A percentile compares a stretch with the other conserved stretches of the same genome.
Evolutionary conservation across 31 red algal genomes (phyloP).

Genomic region (Endocladia muricata): DNA sequence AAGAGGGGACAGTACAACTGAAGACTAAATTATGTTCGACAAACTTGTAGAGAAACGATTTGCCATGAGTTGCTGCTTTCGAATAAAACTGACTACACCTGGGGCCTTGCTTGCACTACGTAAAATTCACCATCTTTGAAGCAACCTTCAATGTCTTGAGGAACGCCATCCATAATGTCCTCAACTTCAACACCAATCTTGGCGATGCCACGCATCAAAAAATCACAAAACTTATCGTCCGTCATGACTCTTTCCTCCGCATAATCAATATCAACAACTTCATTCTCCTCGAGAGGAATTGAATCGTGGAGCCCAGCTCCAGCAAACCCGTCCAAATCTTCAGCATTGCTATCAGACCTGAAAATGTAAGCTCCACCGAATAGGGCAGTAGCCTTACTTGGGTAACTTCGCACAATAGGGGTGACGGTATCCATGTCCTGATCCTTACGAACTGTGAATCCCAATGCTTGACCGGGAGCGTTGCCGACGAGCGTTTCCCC

Average conservation of each 20-base stretch:
- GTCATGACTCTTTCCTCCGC: slow-evolving; percentile 70
- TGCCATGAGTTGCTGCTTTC: too few relatives aligned
- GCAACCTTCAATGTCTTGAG: slow-evolving; percentile 97
- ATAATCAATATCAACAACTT: slow-evolving; percentile 74
- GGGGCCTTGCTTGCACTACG: slow-evolving; percentile 84
- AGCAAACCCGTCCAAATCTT: slow-evolving; percentile 93
- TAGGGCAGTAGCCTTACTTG: slow-evolving; percentile 77
- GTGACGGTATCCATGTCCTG: slow-evolving; percentile 58
- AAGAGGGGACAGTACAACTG: too few relatives aligned
- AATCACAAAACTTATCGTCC: slow-evolving; percentile 70
- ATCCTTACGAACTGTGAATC: slow-evolving; percentile 83
- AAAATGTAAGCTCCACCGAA: slow-evolving; percentile 89
- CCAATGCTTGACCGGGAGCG: slow-evolving; percentile 86
- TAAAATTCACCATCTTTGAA: slow-evolving; percentile 81
- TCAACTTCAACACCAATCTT: slow-evolving; percentile 90
- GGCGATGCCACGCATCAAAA: slow-evolving; percentile 73
- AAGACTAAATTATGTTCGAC: too few relatives aligned
- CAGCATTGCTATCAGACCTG: slow-evolving; percentile 91
- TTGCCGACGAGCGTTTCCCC: slow-evolving; percentile 94
- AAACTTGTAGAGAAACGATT: too few relatives aligned
- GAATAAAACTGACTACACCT: too few relatives aligned
- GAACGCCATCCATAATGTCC: slow-evolving; percentile 62
- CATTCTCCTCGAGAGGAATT: slow-evolving; percentile 51
- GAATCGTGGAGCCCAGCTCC: slow-evolving; percentile 96
- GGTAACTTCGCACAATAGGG: slow-evolving; percentile 77